Evolutionary conservation across 805 yeast genomes (phyloP), one percentile per base, ranked within the genome.

Genomic region (Candida stauntonica): DNA sequence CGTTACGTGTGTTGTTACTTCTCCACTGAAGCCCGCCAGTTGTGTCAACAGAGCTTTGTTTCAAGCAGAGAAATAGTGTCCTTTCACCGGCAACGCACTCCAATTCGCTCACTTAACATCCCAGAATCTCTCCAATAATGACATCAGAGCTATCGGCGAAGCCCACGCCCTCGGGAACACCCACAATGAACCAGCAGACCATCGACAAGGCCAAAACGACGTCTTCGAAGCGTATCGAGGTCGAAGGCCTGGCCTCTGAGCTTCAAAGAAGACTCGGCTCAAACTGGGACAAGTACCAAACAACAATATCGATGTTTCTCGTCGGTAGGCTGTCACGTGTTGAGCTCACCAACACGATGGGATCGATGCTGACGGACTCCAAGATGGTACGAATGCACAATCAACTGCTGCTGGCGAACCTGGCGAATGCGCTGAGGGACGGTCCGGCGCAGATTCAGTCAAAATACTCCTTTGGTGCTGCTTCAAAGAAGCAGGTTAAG

Each of bases 271-370:
- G 73, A 43, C 61, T 91, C 42, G 97, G 96, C 2, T 67, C 72
- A 31, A 57, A 53, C 33, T 91, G 99, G 99, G 91, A 82, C 45
- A 73, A 72, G 42, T 91, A 91, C 60, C 89, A 94, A 46, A 83
- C 80, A 39, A 71, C 86, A 5, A 72, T 93, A 17, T 79, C 91
- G 35, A 65, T 75, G 36, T 91, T 88, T 51, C 66, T 91, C 27
- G 68, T 82, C 27, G 96, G 96, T 5, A 82, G 80, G 57, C 66
- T 88, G 15, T 82, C 95, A 9, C 70, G 96, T 34, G 60, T 62
- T 16, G 99, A 91, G 60, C 67, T 91, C 39, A 75, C 77, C 44
- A 64, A 67, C 12, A 78, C 69, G 33, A 67, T 86, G 23, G 67
- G 68, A 31, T 72, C 72, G n/a, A 66, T 85, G 19, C 66, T 88